Percentiles rank a stretch among this genome's conserved stretches.
These are phyloP conservation scores for Suillus bovinus DNA, from an alignment of 768 basidiomycete species.

Conservation along the genomic window DNA sequence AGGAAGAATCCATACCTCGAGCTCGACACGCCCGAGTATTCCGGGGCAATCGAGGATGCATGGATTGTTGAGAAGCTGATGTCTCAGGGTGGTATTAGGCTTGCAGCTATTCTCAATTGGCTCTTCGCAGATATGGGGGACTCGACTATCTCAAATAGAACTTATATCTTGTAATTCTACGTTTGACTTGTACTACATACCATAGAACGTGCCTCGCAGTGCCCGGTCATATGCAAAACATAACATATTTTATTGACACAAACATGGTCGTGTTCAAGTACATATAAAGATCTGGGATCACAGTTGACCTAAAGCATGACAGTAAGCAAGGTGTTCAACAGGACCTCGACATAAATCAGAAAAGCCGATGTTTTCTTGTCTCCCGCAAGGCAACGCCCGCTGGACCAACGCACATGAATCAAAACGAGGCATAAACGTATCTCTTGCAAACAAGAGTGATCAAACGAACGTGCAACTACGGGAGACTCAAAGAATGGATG, in stretches of 20 bases:
- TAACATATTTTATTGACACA: neutral
- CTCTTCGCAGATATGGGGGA: conserved; percentile 50
- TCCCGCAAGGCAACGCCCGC: conserved; percentile 34
- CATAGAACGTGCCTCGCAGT: neutral
- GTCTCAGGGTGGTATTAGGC: conserved; percentile 79
- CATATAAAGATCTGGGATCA: no score
- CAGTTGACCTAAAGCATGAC: neutral
- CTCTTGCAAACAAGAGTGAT: conserved; percentile 39
- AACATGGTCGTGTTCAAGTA: neutral
- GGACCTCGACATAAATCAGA: conserved; percentile 42
- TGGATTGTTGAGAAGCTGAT: conserved; percentile 82
- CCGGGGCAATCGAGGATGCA: conserved; percentile 62
- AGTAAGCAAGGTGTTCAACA: neutral
- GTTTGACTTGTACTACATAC: neutral
- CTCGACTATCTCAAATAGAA: neutral
- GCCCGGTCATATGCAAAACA: neutral
- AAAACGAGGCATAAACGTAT: conserved; percentile 47
- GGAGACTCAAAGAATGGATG: conserved; percentile 81
- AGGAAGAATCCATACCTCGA: conserved; percentile 51
- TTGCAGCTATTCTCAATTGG: conserved; percentile 82
- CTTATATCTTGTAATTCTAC: neutral
- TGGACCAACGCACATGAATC: conserved; percentile 42
- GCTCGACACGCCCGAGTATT: conserved; percentile 80
- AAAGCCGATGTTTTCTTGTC: conserved; percentile 65
- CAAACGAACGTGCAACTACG: conserved; percentile 31